phyloP scores from a whole-genome alignment of 2,329 filamentous ascomycete species.

The Penicillium sp. region DNA sequence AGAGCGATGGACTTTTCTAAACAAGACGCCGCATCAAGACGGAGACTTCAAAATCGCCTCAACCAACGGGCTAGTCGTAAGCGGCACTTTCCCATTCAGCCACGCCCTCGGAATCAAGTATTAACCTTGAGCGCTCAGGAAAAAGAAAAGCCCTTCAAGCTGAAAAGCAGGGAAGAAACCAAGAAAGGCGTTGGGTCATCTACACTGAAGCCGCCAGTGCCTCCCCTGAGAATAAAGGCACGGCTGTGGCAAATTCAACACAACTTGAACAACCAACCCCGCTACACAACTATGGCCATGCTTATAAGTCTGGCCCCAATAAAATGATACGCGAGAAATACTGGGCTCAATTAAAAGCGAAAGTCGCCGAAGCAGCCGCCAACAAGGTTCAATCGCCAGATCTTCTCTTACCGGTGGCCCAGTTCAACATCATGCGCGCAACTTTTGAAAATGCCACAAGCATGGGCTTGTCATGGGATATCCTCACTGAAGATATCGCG shows the following conservation, averaged over 20 bases:
- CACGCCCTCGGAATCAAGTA: neutral
- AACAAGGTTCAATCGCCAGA: neutral
- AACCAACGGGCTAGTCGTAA: constrained; percentile 24
- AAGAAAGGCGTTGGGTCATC: constrained; percentile 14
- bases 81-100: neutral
- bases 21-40: constrained; percentile 9
- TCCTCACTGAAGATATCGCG: constrained; percentile 16
- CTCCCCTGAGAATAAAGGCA: neutral
- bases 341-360: neutral
- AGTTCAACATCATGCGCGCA: constrained; percentile 14
- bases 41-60: constrained; percentile 23
- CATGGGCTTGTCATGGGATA: constrained; percentile 13
- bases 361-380: neutral
- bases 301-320: neutral
- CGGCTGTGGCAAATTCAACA: neutral
- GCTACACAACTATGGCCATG: neutral
- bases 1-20: neutral
- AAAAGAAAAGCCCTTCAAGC: constrained; percentile 11
- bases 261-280: neutral
- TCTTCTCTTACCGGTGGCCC: neutral
- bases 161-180: neutral
- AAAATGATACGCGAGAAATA: neutral
- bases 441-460: constrained; percentile 13
- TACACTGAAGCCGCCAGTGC: constrained; percentile 9
- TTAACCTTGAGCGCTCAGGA: constrained; percentile 5